Percentiles rank a stretch among this genome's conserved stretches.
Conservation (phyloP, 1,284 basidiomycete species). For the Coniferiporia sulphurascens region DNA sequence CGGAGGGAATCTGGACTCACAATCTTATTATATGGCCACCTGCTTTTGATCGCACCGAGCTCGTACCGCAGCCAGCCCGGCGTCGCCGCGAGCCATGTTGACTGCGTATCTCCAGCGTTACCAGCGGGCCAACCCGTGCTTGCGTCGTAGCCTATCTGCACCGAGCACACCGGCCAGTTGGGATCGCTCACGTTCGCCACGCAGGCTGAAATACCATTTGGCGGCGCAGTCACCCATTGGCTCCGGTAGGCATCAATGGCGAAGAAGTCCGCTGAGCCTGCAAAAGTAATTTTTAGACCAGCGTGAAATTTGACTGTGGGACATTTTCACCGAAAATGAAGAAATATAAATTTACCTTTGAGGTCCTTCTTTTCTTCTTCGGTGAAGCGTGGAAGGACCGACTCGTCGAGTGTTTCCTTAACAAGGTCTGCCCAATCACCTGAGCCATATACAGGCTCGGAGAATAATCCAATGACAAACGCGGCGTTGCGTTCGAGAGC, state of each 20-base stretch:
- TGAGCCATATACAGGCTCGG: conserved; percentile 40
- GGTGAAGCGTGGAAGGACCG: conserved; percentile 41
- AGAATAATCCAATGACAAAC: conserved; percentile 42
- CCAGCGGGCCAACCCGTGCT: conserved; percentile 41
- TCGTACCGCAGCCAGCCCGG: conserved; percentile 36
- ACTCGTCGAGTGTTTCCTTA: conserved; percentile 39
- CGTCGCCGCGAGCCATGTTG: conserved; percentile 39
- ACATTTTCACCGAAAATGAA: not conserved
- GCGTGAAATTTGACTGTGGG: too few relatives aligned
- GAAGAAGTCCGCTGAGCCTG: conserved; percentile 45
- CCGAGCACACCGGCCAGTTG: conserved; percentile 42
- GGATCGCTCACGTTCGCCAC: conserved; percentile 36
- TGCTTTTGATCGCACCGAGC: conserved; percentile 32
- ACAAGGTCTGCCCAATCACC: conserved; percentile 46
- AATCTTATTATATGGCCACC: conserved; percentile 44
- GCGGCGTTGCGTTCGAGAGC: conserved; percentile 43
- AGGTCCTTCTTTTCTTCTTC: conserved; percentile 37
- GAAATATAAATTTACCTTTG: conserved; percentile 26
- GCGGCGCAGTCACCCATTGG: conserved; percentile 36
- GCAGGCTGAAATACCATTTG: conserved; percentile 37
- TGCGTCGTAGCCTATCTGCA: conserved; percentile 33
- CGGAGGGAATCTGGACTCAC: conserved; percentile 22
- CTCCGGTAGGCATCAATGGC: conserved; percentile 43
- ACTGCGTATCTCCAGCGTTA: conserved; percentile 34
- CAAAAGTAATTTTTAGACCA: not conserved